Percentiles rank a stretch among this genome's conserved stretches.
Evolutionary conservation across 1,284 basidiomycete species (phyloP).

Genomic region (Microbotryum violaceum): DNA sequence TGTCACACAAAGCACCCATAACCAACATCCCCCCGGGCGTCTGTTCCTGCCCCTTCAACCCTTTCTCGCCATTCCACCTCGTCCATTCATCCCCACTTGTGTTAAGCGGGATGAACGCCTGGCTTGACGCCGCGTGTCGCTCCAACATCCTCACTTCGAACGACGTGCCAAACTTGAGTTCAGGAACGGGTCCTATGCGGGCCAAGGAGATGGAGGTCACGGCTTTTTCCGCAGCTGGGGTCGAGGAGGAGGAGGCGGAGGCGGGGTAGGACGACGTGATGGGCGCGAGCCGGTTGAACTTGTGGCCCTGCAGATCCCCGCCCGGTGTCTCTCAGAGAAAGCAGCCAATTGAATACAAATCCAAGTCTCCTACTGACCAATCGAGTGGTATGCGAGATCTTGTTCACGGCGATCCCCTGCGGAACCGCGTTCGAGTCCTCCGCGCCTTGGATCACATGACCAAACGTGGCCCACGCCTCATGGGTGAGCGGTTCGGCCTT

Average conservation of each 20-base stretch:
- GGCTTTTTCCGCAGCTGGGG: background rate
- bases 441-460: conserved; percentile 5
- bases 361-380: background rate
- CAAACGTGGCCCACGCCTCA: conserved; percentile 5
- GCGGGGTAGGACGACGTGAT: conserved; percentile 6
- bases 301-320: background rate
- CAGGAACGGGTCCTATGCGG: background rate
- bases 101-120: conserved; percentile 8
- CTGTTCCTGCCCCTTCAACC: background rate
- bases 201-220: background rate
- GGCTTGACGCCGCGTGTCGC: conserved; percentile 4
- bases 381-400: conserved; percentile 2
- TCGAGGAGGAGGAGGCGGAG: background rate
- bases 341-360: too few relatives aligned
- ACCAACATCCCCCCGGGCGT: conserved; percentile 7
- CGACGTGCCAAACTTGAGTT: background rate
- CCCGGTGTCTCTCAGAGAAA: background rate
- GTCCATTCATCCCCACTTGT: background rate
- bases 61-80: background rate
- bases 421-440: background rate
- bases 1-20: background rate
- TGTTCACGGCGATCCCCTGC: background rate
- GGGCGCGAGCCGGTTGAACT: conserved; percentile 10
- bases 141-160: conserved; percentile 11
- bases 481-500: conserved; percentile 5